Evolutionary conservation across 345 rosid species (phyloP), one percentile per base, ranked within the genome.

Genomic region (Dimocarpus longan): DNA sequence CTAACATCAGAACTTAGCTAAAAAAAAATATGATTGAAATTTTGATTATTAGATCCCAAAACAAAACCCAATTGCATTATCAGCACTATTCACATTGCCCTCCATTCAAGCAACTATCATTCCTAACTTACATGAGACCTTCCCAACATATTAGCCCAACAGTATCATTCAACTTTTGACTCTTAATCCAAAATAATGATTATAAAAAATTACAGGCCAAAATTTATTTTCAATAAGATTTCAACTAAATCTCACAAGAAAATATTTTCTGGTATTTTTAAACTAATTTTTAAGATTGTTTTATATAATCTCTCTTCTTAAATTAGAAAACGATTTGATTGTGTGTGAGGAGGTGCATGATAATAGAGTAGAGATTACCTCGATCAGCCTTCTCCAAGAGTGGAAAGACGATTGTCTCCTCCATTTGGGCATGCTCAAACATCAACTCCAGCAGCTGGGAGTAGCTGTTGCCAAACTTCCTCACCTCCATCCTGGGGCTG

Each of bases 371-470:
- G 39, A 40, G 2, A 11, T 19, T 54, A 92, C 97, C 97, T 90
- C 86, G 77, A 78, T 92, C 97, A 74, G 91, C 92, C 74, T 64
- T 77, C 73, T 89, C 91, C 5, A 92, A 83, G n/a, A 89, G 52
- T 13, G 94, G 97, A 74, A 92, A 92, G 32, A 92, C 79, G 42
- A 89, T 79, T 76, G 85, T 85, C 88, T 92, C 97, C 83, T 92
- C 97, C 97, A 92, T 90, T 67, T 86, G 97, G 76, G 94, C 97
- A 75, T 92, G 94, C 43, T 92, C 97, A 12, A 92, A 26, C 97
- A 92, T 82, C 57, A 92, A 15, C 82, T 92, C 97, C 66, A 89
- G 86, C 73, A 92, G 40, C 84, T 80, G 84, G 0, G 89, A 70
- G 21, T 92, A 90, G 63, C 88, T 84, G 82, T 82, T 85, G 5